Evolutionary conservation across 352 stramenopile species (phyloP), one percentile per base, ranked within the genome.

Genomic region (Phytophthora boehmeriae): DNA sequence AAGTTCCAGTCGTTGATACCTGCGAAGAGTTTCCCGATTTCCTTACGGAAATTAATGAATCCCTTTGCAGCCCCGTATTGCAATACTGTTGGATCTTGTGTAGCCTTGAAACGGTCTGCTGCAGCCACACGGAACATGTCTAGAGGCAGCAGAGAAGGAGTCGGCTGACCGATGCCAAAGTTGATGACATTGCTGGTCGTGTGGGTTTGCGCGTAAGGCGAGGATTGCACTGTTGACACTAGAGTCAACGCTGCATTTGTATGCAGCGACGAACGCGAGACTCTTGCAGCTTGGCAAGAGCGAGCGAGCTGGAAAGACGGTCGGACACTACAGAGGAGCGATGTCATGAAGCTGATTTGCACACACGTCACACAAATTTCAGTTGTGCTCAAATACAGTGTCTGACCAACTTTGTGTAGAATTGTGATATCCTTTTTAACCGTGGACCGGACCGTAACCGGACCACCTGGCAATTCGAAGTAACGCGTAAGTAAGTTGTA

Each of bases 101-200:
- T 71, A 2, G 60, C 41, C 32, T 65, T 71, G 22, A 96, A 86
- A 19, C 83, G 80, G 38, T 66, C 59, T 34, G 52, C 41, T 34
- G 81, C 70, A 32, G 82, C 82, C 32, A 71, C 38, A 11, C 73
- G 75, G 52, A 96, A 81, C 32, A 88, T 62, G 25, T 87, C 66
- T 16, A 93, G 55, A 19, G 88, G 86, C 53, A 96, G 68, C 67
- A 95, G 73, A n/a, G 81, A 78, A 32, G 72, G 69, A 8, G 88
- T 88, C 50, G 88, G 88, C 66, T 95, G 86, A 0, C 88, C 88
- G n/a, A 96, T 64, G 0, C 84, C 86, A 52, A 96, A 93, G 67
- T 96, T 96, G 62, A 96, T 86, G 43, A 90, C 63, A 23, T 70
- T 63, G 17, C 71, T 70, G 30, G 69, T 78, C 25, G 79, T 84